These are phyloP conservation scores for Fraxinus pennsylvanica DNA, from an alignment of 257 asterid genomes.

Conservation along the genomic window DNA sequence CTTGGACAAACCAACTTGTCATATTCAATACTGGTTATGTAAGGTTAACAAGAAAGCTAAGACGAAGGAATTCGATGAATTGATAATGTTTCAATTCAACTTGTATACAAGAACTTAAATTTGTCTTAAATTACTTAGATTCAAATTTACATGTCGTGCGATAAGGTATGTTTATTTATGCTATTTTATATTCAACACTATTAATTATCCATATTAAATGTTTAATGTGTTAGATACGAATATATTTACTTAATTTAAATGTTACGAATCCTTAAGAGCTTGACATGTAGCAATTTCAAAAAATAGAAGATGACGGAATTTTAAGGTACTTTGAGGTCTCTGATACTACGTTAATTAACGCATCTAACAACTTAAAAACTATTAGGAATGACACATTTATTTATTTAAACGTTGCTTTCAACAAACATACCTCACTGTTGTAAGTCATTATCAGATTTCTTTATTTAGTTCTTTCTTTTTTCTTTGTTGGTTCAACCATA, in stretches of 20 bases:
- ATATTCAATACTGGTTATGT: background rate
- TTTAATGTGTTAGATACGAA: too few relatives aligned
- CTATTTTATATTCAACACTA: background rate
- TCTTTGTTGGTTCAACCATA: background rate
- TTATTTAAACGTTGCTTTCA: too few relatives aligned
- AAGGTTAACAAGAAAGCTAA: background rate
- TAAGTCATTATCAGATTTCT: background rate
- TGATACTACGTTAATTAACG: too few relatives aligned
- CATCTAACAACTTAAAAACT: too few relatives aligned
- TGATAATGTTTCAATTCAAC: background rate
- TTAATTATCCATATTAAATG: too few relatives aligned
- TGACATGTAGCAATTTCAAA: background rate
- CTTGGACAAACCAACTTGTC: constrained; percentile 7
- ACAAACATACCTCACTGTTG: too few relatives aligned
- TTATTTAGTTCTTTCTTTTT: background rate
- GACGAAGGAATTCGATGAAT: background rate
- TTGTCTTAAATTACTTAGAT: background rate
- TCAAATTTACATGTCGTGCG: background rate
- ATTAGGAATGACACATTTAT: too few relatives aligned
- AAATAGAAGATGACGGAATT: too few relatives aligned
- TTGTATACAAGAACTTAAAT: background rate
- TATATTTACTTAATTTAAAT: too few relatives aligned
- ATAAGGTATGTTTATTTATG: background rate
- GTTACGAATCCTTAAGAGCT: background rate
- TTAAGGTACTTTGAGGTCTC: too few relatives aligned